A percentile compares a stretch with the other conserved stretches of the same genome.
Evolutionary conservation across 1,284 basidiomycete species (phyloP).

Genomic region (Fistulinella cinereoalba): DNA sequence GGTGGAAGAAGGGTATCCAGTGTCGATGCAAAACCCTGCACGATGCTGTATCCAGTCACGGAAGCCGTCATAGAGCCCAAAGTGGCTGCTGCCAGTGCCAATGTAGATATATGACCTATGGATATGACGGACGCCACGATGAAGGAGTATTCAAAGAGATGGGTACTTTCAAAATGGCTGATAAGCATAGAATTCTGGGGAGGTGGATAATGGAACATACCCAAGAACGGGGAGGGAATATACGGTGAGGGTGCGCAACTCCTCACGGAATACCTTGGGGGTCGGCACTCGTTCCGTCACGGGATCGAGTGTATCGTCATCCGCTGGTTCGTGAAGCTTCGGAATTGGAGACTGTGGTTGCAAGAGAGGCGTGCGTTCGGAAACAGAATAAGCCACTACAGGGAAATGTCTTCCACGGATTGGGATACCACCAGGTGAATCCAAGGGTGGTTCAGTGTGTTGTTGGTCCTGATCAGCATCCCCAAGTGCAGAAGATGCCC

Average conservation of each 20-base stretch:
- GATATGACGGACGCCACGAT: slow-evolving; percentile 74
- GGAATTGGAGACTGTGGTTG: slow-evolving; percentile 16
- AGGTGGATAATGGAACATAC: slow-evolving; percentile 40
- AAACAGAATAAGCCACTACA: not conserved
- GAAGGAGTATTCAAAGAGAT: slow-evolving; percentile 73
- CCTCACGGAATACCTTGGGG: slow-evolving; percentile 55
- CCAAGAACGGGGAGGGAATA: slow-evolving; percentile 70
- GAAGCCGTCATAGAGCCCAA: slow-evolving; percentile 86
- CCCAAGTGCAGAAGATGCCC: slow-evolving; percentile 11
- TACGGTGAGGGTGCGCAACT: slow-evolving; percentile 55
- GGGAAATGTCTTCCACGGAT: slow-evolving; percentile 13
- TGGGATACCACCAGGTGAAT: slow-evolving; percentile 17
- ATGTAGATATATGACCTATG: slow-evolving; percentile 82
- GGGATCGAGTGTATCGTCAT: slow-evolving; percentile 1
- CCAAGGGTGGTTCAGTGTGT: not conserved
- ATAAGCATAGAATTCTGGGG: slow-evolving; percentile 1
- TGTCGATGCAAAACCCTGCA: slow-evolving; percentile 81
- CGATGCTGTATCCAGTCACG: slow-evolving; percentile 67
- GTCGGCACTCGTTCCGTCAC: slow-evolving; percentile 35
- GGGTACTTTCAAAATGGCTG: slow-evolving; percentile 47
- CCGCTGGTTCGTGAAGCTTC: slow-evolving; percentile 11
- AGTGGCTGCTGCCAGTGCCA: slow-evolving; percentile 79
- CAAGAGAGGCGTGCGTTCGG: slow-evolving; percentile 38
- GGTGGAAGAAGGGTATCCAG: slow-evolving; percentile 90
- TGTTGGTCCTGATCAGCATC: slow-evolving; percentile 6